Conservation (phyloP, 2,329 filamentous ascomycete species). For the Acrodontium crateriforme region DNA sequence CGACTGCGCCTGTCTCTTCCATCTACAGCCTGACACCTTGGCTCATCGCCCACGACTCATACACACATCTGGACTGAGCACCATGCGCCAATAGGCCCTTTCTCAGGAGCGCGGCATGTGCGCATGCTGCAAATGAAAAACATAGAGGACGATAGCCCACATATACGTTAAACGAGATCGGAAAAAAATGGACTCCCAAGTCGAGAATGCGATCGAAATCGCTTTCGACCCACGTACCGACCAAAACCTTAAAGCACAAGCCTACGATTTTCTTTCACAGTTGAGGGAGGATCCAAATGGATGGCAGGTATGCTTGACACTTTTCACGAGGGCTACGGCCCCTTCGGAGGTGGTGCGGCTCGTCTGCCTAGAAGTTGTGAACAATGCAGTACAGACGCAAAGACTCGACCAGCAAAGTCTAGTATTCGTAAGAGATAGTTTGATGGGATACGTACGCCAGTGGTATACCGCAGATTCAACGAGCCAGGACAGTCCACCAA, state of each 20-base stretch:
- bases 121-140: slow-evolving; percentile 5
- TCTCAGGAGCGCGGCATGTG: slow-evolving; percentile 4
- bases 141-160: not conserved
- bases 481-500: slow-evolving; percentile 54
- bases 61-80: slow-evolving; percentile 1
- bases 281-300: slow-evolving; percentile 69
- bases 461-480: slow-evolving; percentile 48
- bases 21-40: not conserved
- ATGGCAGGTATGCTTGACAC: slow-evolving; percentile 76
- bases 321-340: slow-evolving; percentile 69
- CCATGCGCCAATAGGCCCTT: slow-evolving; percentile 3
- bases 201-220: slow-evolving; percentile 92
- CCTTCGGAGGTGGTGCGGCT: slow-evolving; percentile 74
- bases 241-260: slow-evolving; percentile 62
- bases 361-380: slow-evolving; percentile 83
- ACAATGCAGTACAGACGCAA: slow-evolving; percentile 74
- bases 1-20: too few species aligned
- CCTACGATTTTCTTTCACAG: slow-evolving; percentile 65
- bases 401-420: slow-evolving; percentile 61
- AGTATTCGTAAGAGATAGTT: slow-evolving; percentile 60
- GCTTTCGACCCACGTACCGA: slow-evolving; percentile 72
- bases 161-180: not conserved
- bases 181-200: slow-evolving; percentile 41
- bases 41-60: slow-evolving; percentile 4
- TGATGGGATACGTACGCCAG: slow-evolving; percentile 68